phyloP scores from a whole-genome alignment of 2,329 filamentous ascomycete species.

The Colletotrichum agaves region DNA sequence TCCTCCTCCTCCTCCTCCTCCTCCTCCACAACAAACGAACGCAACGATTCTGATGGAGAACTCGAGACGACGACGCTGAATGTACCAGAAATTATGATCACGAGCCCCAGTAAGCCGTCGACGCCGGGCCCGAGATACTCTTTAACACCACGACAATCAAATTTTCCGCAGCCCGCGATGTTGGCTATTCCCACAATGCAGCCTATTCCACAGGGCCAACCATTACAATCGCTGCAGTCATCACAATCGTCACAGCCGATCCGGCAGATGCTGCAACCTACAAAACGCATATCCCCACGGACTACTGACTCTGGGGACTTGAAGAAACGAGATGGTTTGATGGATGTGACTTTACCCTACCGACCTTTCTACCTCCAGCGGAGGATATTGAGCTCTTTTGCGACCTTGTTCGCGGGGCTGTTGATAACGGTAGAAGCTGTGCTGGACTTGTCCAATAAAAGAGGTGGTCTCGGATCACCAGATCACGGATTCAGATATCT shows the following conservation, averaged over 20 bases:
- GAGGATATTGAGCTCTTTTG: conserved; percentile 45
- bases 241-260: neutral
- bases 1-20: neutral
- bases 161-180: conserved; percentile 1
- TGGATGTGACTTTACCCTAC: conserved; percentile 47
- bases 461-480: conserved; percentile 44
- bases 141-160: conserved; percentile 8
- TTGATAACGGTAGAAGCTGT: conserved; percentile 46
- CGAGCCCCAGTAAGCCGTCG: conserved; percentile 16
- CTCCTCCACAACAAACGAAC: neutral
- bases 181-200: conserved; percentile 12
- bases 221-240: neutral
- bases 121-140: conserved; percentile 20
- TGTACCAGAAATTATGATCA: conserved; percentile 30
- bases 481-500: conserved; percentile 46
- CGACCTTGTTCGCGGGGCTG: conserved; percentile 43
- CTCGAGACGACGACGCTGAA: neutral
- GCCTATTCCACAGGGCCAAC: conserved; percentile 8
- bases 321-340: conserved; percentile 36
- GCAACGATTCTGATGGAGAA: neutral
- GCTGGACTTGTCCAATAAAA: conserved; percentile 45
- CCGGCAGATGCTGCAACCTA: neutral
- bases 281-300: neutral
- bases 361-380: conserved; percentile 50
- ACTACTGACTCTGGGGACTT: neutral